Percentiles rank a stretch among this genome's conserved stretches.
phyloP scores from a whole-genome alignment of 495 filamentous ascomycete species.

The Achaetomiella virescens region DNA sequence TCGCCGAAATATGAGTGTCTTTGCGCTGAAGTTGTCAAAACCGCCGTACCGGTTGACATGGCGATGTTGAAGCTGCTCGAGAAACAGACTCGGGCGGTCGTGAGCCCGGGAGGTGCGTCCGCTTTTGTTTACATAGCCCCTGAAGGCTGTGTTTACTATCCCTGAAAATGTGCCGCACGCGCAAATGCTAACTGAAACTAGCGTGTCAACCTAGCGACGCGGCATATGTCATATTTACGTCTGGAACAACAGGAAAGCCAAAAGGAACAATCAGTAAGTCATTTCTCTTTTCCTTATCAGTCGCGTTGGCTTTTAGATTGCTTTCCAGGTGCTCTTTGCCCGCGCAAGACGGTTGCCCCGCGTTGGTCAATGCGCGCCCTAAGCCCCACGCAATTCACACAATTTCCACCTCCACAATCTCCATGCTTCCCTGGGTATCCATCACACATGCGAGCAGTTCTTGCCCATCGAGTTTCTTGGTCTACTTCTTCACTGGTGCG shows the following conservation, averaged over 20 bases:
- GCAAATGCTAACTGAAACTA: neutral
- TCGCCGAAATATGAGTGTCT: constrained; percentile 13
- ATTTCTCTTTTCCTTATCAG: too few relatives aligned
- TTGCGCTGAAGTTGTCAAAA: constrained; percentile 12
- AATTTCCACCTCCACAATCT: too few relatives aligned
- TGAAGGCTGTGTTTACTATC: constrained; percentile 1
- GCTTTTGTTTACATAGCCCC: constrained; percentile 1
- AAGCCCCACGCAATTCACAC: too few relatives aligned
- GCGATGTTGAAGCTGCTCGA: constrained; percentile 5
- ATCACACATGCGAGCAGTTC: too few relatives aligned
- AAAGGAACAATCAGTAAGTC: constrained; percentile 34
- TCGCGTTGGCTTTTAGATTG: too few relatives aligned
- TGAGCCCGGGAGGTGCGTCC: neutral
- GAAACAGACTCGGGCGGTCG: neutral
- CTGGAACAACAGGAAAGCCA: constrained; percentile 55
- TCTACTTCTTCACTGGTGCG: too few relatives aligned
- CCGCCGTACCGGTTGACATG: constrained; percentile 11
- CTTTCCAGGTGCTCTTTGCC: too few relatives aligned
- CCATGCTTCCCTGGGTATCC: too few relatives aligned
- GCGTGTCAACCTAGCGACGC: constrained; percentile 13
- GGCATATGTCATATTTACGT: constrained; percentile 53
- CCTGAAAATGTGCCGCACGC: neutral
- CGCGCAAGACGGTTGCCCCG: too few relatives aligned
- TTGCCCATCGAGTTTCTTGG: too few relatives aligned
- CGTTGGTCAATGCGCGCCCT: too few relatives aligned